These are phyloP conservation scores for Sclerotinia glacialis DNA, from an alignment of 2,329 filamentous ascomycete genomes.

Conservation along the genomic window DNA sequence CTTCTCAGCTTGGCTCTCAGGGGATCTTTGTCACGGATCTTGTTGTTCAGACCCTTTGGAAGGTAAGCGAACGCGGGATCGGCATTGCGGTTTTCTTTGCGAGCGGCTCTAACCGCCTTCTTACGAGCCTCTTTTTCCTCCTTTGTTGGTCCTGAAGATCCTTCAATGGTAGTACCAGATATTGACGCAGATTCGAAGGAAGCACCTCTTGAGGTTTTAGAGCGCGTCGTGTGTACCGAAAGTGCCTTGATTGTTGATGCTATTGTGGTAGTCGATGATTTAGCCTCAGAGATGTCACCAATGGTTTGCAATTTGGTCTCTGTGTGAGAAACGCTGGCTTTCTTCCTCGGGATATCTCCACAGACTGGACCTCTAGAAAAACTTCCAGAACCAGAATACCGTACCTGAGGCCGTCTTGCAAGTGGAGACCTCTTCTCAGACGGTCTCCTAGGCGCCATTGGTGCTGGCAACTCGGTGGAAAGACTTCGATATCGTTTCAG, in stretches of 20 bases:
- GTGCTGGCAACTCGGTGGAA: too few relatives aligned
- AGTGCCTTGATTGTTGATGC: background rate
- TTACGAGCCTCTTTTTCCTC: background rate
- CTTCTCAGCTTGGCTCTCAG: background rate
- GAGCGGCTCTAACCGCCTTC: slow-evolving; percentile 1
- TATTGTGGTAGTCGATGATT: background rate
- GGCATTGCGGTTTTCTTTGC: background rate
- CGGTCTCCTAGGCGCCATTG: background rate
- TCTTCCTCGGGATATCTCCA: too few relatives aligned
- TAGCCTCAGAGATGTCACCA: background rate
- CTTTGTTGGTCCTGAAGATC: background rate
- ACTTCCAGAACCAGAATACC: background rate
- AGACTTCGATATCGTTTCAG: background rate
- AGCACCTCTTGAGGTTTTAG: background rate
- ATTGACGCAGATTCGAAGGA: background rate
- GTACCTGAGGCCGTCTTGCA: background rate
- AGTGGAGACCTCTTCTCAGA: background rate
- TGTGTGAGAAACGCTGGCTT: background rate
- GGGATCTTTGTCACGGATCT: slow-evolving; percentile 3
- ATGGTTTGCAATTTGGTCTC: background rate
- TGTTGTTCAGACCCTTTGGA: slow-evolving; percentile 13
- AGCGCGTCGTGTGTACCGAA: background rate
- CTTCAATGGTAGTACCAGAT: background rate
- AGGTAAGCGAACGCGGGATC: background rate
- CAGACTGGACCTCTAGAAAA: background rate